phyloP scores from a whole-genome alignment of 2,329 filamentous ascomycete species.

The Talaromyces sp. region DNA sequence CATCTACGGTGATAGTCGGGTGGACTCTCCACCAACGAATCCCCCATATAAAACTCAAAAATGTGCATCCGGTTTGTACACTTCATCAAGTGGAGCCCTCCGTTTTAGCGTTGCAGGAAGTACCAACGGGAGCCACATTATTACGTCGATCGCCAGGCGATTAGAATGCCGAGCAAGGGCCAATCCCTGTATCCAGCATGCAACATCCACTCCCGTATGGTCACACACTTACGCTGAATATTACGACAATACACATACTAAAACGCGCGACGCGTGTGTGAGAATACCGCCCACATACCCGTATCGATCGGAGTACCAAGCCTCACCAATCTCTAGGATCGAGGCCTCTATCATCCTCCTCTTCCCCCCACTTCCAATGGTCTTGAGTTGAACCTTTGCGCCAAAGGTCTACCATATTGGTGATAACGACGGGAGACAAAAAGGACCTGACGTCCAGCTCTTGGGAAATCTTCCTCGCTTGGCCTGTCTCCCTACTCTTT shows the following conservation, averaged over 20 bases:
- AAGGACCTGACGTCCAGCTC: slow-evolving; percentile 16
- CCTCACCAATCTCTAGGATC: background rate
- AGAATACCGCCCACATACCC: slow-evolving; percentile 22
- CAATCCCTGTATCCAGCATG: background rate
- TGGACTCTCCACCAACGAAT: too few species aligned
- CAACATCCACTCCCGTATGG: slow-evolving; percentile 19
- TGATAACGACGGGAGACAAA: slow-evolving; percentile 11
- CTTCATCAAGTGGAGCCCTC: background rate
- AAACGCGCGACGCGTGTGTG: slow-evolving; percentile 33
- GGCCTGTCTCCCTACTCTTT: slow-evolving; percentile 1
- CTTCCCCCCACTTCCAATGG: slow-evolving; percentile 1
- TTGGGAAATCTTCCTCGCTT: background rate
- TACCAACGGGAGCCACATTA: background rate
- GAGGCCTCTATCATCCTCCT: slow-evolving; percentile 2
- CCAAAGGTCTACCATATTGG: background rate
- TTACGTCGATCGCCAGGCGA: background rate
- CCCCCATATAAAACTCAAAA: background rate
- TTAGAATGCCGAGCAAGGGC: background rate
- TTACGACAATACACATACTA: background rate
- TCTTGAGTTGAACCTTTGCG: slow-evolving; percentile 9
- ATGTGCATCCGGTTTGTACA: too few species aligned
- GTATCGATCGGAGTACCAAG: slow-evolving; percentile 20
- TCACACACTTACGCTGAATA: slow-evolving; percentile 20
- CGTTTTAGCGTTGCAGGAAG: background rate
- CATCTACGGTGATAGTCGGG: too few species aligned